These are phyloP conservation scores for Lepidium sativum DNA, from an alignment of 345 rosid species.

Conservation along the genomic window DNA sequence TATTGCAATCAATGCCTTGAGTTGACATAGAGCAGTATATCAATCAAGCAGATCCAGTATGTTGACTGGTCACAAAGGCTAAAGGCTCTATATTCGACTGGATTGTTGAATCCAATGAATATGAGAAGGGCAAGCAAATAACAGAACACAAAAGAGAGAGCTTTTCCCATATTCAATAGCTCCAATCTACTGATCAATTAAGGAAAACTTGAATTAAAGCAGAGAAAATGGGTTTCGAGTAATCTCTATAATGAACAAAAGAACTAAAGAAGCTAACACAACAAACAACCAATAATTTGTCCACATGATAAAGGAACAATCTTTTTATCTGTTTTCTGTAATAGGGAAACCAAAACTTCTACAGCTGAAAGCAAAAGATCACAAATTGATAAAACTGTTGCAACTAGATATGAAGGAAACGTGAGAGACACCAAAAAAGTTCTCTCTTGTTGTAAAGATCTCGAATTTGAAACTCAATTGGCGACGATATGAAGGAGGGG, in stretches of 20 bases:
- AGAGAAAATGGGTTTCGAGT: too few species aligned
- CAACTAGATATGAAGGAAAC: too few species aligned
- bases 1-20: neutral
- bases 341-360: neutral
- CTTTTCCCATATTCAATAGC: neutral
- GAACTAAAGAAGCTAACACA: neutral
- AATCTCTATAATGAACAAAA: neutral
- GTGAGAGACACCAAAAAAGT: conserved; percentile 22
- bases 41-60: neutral
- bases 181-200: too few species aligned
- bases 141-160: neutral
- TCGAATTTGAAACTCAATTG: neutral
- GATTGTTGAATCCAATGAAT: neutral
- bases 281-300: neutral
- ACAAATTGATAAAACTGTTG: too few species aligned
- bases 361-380: neutral
- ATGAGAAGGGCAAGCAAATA: neutral
- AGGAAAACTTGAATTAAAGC: too few species aligned
- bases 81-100: neutral
- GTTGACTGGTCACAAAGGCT: neutral
- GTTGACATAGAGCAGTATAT: conserved; percentile 1
- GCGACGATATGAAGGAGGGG: neutral
- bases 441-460: neutral
- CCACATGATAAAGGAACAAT: neutral
- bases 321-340: too few species aligned